Conservation (phyloP, 768 basidiomycete genomes). For the Podaxis sp. region DNA sequence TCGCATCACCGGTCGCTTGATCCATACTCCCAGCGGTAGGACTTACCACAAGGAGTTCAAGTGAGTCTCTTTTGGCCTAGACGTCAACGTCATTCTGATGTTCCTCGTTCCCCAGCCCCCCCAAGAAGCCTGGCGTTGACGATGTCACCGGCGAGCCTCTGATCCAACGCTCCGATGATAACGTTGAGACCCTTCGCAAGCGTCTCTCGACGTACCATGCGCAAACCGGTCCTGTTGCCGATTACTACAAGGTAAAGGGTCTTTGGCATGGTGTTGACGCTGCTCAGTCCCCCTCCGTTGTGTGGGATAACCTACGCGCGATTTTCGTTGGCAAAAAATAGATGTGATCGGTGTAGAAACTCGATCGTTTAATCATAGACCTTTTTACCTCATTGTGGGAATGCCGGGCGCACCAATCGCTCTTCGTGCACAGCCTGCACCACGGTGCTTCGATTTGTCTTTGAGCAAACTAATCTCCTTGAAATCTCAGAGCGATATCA, state of each 20-base stretch:
- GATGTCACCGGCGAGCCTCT: conserved; percentile 95
- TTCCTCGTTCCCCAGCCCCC: conserved; percentile 62
- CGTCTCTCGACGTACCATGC: conserved; percentile 86
- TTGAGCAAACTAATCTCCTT: no score
- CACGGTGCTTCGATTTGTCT: no score
- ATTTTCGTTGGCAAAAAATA: conserved; percentile 58
- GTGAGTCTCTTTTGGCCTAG: conserved; percentile 47
- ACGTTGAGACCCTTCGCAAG: conserved; percentile 91
- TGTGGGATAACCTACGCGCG: conserved; percentile 81
- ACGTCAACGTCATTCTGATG: conserved; percentile 1
- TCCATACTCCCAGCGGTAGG: conserved; percentile 87
- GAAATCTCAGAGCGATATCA: no score
- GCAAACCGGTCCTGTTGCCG: conserved; percentile 94
- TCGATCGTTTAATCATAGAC: conserved; percentile 15
- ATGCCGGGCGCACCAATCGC: not conserved
- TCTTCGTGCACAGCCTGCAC: not conserved
- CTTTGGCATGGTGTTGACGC: conserved; percentile 93
- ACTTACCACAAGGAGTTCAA: conserved; percentile 95
- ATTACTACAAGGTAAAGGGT: conserved; percentile 91
- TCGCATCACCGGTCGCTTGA: conserved; percentile 93
- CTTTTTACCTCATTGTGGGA: not conserved
- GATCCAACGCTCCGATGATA: conserved; percentile 97
- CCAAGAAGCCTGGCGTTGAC: conserved; percentile 93
- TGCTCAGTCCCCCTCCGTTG: conserved; percentile 87
- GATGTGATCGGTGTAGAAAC: conserved; percentile 22